Evolutionary conservation across 352 stramenopile species (phyloP), one percentile per base, ranked within the genome.

Genomic region (Globisporangium spiculum): DNA sequence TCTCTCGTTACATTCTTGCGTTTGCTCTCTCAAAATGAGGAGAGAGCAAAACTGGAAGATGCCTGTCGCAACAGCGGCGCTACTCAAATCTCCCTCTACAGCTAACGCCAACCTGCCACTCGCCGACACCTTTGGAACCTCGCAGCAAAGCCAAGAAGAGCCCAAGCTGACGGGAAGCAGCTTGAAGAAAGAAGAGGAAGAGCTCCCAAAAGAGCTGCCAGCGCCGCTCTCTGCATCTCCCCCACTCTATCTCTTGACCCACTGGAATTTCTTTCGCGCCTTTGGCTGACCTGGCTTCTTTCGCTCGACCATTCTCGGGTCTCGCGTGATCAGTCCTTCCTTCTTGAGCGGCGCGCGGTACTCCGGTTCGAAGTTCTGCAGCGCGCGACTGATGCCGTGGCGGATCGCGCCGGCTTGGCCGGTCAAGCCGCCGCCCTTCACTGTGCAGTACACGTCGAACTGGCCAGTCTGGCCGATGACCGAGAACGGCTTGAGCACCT

Each of bases 231-330:
- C 10, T 50, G 44, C 32, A 24, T 24, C 60, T 58, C 63, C 44
- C 41, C 36, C 54, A 70, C 73, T 88, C 80, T 97, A 99, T 93
- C 97, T 96, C 84, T 98, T 98, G 74, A 98, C 95, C 97, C 97
- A 99, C 84, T 99, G 96, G 75, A 97, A 97, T 76, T 94, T 93
- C 90, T 99, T 99, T 71, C 97, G 90, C 6, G 97, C 96, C 84
- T 99, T 99, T 38, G 90, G 81, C 73, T 95, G 92, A 68, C 97
- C 97, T 41, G 96, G 66, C 79, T 99, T 99, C 86, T 99, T 99
- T 67, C 94, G 83, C 84, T 99, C 96, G 59, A 99, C 97, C 81
- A 96, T 97, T 76, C 97, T 80, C 70, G 96, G 81, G 88, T 99
- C 97, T 75, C 96, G 84, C 70, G 87, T 98, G 41, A 99, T 75